These are phyloP conservation scores for Nepenthes gracilis DNA, from an alignment of 148 eudicot genomes.

Conservation along the genomic window DNA sequence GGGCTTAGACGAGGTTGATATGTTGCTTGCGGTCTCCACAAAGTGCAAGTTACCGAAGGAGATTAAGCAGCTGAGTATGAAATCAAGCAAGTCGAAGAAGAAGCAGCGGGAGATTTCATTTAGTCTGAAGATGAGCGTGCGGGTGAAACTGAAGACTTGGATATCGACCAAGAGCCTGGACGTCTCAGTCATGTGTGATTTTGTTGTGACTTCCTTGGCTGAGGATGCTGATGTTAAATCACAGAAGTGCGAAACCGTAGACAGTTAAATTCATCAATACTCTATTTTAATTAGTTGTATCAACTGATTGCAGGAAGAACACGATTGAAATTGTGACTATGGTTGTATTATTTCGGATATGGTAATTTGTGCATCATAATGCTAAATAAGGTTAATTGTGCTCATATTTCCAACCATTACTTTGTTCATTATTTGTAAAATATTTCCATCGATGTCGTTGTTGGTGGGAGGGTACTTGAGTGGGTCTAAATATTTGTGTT, in stretches of 20 bases:
- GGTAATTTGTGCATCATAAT: no score
- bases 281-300: no score
- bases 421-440: no score
- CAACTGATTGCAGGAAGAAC: no score
- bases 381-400: no score
- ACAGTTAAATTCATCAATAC: background rate
- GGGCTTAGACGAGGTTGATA: slow-evolving; percentile 6
- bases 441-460: no score
- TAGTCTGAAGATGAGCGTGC: slow-evolving; percentile 13
- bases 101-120: slow-evolving; percentile 9
- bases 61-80: slow-evolving; percentile 4
- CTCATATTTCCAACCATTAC: no score
- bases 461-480: no score
- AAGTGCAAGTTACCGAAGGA: slow-evolving; percentile 21
- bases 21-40: slow-evolving; percentile 13
- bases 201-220: slow-evolving; percentile 23
- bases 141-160: slow-evolving; percentile 37
- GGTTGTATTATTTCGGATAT: no score
- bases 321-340: no score
- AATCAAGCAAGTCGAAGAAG: background rate
- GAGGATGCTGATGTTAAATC: slow-evolving; percentile 18
- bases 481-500: no score
- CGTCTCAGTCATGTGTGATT: slow-evolving; percentile 27
- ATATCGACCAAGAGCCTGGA: slow-evolving; percentile 6
- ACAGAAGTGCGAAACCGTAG: slow-evolving; percentile 28